These are phyloP conservation scores for Medakamo hakoo DNA, from an alignment of 139 green algal species.

Conservation along the genomic window DNA sequence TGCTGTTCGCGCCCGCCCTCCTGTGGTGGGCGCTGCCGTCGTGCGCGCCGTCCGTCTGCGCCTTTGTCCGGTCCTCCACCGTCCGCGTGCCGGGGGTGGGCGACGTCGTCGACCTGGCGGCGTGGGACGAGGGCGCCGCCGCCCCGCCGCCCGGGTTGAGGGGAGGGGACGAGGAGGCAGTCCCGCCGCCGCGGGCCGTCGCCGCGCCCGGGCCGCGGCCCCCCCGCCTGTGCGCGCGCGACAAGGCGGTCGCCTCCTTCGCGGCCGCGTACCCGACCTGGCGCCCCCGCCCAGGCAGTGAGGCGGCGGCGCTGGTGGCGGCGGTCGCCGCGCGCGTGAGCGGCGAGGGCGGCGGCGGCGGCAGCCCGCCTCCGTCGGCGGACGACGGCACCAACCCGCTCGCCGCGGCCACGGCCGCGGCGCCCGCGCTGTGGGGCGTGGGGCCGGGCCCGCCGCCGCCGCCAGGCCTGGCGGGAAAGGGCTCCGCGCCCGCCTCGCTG, in stretches of 20 bases:
- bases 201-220: conserved; percentile 17
- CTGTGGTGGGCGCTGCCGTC: conserved; percentile 46
- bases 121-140: conserved; percentile 78
- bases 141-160: neutral
- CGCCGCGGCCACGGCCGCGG: neutral
- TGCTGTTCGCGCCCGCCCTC: conserved; percentile 76
- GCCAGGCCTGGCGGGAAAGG: neutral
- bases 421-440: too few relatives aligned
- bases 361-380: too few relatives aligned
- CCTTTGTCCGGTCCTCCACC: conserved; percentile 62
- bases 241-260: conserved; percentile 93
- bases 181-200: conserved; percentile 3
- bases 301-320: too few relatives aligned
- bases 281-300: too few relatives aligned
- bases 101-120: conserved; percentile 67
- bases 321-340: too few relatives aligned
- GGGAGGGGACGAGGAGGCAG: neutral
- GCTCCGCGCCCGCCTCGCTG: neutral
- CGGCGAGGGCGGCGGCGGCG: too few relatives aligned
- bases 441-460: conserved; percentile 3
- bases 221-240: conserved; percentile 29
- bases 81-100: conserved; percentile 58
- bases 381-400: too few relatives aligned
- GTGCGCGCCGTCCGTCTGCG: conserved; percentile 19
- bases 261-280: conserved; percentile 71